Conservation (phyloP, 495 filamentous ascomycete genomes). For the Polyplosphaeria fusca region DNA sequence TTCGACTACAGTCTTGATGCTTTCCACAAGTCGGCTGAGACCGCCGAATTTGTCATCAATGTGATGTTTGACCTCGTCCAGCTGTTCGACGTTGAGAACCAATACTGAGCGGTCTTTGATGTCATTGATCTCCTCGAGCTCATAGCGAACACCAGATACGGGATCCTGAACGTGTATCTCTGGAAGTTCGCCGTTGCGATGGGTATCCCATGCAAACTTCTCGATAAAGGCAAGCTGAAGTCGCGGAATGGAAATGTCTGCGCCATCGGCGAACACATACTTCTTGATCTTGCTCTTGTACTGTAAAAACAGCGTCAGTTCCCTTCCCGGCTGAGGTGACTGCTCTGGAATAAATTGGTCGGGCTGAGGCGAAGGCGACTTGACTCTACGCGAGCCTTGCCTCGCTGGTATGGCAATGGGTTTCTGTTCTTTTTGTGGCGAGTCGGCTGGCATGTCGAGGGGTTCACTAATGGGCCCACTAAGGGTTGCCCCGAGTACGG, state of each 20-base stretch:
- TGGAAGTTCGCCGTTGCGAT: constrained; percentile 89
- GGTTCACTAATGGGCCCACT: constrained; percentile 31
- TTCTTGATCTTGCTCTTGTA: constrained; percentile 98
- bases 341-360: constrained; percentile 63
- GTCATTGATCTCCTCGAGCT: constrained; percentile 90
- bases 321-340: constrained; percentile 75
- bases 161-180: constrained; percentile 98
- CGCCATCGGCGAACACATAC: constrained; percentile 81
- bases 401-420: constrained; percentile 23
- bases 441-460: constrained; percentile 13
- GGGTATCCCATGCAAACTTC: constrained; percentile 97
- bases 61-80: constrained; percentile 95
- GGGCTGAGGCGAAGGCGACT: constrained; percentile 44
- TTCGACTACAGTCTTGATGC: constrained; percentile 72
- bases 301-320: constrained; percentile 92
- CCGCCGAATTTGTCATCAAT: constrained; percentile 90
- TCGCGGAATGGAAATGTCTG: constrained; percentile 77
- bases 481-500: constrained; percentile 31
- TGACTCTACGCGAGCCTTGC: constrained; percentile 29
- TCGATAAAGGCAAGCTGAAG: constrained; percentile 98
- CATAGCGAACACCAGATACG: constrained; percentile 88
- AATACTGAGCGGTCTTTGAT: constrained; percentile 93
- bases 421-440: constrained; percentile 15
- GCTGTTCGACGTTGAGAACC: constrained; percentile 86
- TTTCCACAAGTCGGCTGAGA: constrained; percentile 73